Base-by-base conservation (phyloP, 139 green algal species). In the Picochlorum sp. region DNA sequence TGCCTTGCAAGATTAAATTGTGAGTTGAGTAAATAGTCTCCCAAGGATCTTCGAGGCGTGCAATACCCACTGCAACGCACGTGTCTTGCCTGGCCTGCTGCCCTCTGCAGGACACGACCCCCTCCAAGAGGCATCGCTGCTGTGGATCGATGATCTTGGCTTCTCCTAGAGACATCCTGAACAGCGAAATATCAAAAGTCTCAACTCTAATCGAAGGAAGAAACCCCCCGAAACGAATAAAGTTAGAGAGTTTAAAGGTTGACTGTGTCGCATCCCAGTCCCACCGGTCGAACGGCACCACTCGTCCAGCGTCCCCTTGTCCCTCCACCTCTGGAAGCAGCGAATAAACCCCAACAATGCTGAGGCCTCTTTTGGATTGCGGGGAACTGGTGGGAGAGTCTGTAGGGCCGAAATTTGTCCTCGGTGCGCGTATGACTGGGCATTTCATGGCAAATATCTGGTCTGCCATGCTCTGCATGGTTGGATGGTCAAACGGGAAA, bases 81-180 rank as follows among this genome's bases (percentile, higher is more conserved):
- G 64, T 69, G 21, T 41, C 34, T 10, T 10, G 34, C 7, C 34
- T 10, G 34, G 8, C 9, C 34, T 41, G 34, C 34, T 41, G 34
- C 34, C 34, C 34, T 9, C 4, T 46, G 59, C 30, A 51, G 13
- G 6, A 18, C 54, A 1, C 46, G 56, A 5, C 41, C 16, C 72
- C 64, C 50, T 89, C 74, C 51, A 90, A 46, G 61, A 90, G 69
- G 47, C 86, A 62, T 6, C 85, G 77, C 66, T 91, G 85, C 75
- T 91, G 85, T 6, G 79, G 79, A 67, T 91, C 85, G 65, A 80
- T 74, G 52, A 64, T 26, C 7, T 56, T 24, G 9, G 71, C 74
- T 34, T 84, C 77, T 3, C 54, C 15, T 65, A 28, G 24, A 10
- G 69, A 69, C 6, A 79, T 73, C 26, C 32, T 24, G 60, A 89